phyloP scores from a whole-genome alignment of 352 stramenopile genomes.

The Globisporangium nunn region DNA sequence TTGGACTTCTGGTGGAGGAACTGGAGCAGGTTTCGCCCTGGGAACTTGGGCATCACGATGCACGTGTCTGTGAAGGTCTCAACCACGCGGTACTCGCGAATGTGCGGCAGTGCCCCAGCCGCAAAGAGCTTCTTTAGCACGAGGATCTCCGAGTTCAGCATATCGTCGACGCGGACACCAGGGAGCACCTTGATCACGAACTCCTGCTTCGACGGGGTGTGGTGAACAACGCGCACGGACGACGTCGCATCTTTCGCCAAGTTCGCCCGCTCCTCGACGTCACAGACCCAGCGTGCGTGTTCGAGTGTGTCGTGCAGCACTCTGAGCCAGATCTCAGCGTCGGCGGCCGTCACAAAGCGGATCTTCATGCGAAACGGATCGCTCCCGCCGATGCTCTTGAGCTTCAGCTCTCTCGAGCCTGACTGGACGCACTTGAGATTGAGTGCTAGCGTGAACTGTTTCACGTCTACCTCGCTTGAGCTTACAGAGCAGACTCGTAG shows the following conservation, averaged over 20 bases:
- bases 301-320: slow-evolving; percentile 29
- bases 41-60: slow-evolving; percentile 50
- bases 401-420: slow-evolving; percentile 22
- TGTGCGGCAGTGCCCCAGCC: slow-evolving; percentile 14
- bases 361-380: slow-evolving; percentile 26
- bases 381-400: slow-evolving; percentile 16
- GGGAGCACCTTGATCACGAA: slow-evolving; percentile 41
- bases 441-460: slow-evolving; percentile 17
- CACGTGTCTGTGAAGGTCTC: slow-evolving; percentile 35
- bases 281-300: slow-evolving; percentile 28
- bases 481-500: too few species aligned
- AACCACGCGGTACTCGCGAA: slow-evolving; percentile 41
- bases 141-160: slow-evolving; percentile 26
- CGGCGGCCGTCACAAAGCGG: slow-evolving; percentile 39
- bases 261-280: slow-evolving; percentile 19
- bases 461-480: neutral
- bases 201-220: slow-evolving; percentile 15
- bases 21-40: slow-evolving; percentile 35
- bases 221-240: slow-evolving; percentile 14
- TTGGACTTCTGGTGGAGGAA: slow-evolving; percentile 18
- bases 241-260: slow-evolving; percentile 9
- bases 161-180: slow-evolving; percentile 11
- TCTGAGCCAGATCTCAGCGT: slow-evolving; percentile 42
- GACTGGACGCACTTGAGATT: slow-evolving; percentile 24
- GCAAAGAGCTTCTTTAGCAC: slow-evolving; percentile 31